Conservation (phyloP, 768 basidiomycete species). For the Collybia sp. region DNA sequence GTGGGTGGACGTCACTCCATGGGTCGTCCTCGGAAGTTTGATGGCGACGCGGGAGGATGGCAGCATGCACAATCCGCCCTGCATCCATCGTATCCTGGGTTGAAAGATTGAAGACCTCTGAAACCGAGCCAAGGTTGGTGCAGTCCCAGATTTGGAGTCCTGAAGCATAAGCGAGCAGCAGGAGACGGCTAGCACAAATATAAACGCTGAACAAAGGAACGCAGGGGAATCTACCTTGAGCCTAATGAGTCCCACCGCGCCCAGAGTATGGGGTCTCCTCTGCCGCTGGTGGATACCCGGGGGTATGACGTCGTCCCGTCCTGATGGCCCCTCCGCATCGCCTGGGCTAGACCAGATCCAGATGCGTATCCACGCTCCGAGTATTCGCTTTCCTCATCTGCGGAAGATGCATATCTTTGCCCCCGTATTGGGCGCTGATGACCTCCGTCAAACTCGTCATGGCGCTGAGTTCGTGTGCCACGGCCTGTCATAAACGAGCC, state of each 20-base stretch:
- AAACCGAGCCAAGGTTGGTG: conserved; percentile 27
- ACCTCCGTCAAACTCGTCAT: conserved; percentile 3
- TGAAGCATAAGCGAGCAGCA: conserved; percentile 48
- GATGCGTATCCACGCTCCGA: neutral
- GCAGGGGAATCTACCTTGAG: conserved; percentile 3
- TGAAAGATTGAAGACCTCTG: conserved; percentile 8
- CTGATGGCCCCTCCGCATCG: conserved; percentile 11
- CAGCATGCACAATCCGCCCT: conserved; percentile 7
- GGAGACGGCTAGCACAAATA: conserved; percentile 29
- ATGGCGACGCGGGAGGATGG: neutral
- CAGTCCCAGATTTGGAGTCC: conserved; percentile 63
- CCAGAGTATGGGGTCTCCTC: conserved; percentile 35
- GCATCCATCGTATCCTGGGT: neutral
- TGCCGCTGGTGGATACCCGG: conserved; percentile 9
- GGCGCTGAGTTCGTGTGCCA: conserved; percentile 3
- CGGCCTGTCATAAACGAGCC: conserved; percentile 33
- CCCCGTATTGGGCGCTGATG: neutral
- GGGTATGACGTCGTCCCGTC: conserved; percentile 17
- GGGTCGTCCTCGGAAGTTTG: neutral
- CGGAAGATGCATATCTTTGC: neutral
- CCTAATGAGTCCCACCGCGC: conserved; percentile 37
- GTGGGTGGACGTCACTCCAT: neutral
- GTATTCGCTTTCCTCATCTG: conserved; percentile 1
- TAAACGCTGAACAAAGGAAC: conserved; percentile 1
- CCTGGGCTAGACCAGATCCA: conserved; percentile 17